Conservation (phyloP, 2,329 filamentous ascomycete genomes). For the Cercospora beticola region DNA sequence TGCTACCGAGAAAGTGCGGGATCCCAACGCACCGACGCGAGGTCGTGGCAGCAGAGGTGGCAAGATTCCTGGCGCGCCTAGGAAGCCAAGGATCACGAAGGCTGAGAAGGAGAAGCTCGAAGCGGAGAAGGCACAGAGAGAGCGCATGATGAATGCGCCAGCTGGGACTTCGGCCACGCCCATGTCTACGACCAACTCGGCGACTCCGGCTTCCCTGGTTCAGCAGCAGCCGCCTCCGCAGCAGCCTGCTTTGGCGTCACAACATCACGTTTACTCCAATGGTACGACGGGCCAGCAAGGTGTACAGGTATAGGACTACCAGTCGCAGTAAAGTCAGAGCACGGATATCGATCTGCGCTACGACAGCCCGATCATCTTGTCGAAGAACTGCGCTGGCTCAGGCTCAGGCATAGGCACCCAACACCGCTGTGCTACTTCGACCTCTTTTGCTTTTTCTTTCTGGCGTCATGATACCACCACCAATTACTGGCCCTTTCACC, state of each 20-base stretch:
- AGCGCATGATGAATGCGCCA: slow-evolving; percentile 45
- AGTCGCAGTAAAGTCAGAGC: neutral
- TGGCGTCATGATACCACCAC: neutral
- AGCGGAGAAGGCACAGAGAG: slow-evolving; percentile 74
- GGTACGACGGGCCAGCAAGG: slow-evolving; percentile 5
- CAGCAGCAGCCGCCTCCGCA: neutral
- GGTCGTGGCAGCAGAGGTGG: slow-evolving; percentile 60
- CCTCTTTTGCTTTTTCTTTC: neutral
- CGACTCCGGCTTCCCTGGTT: slow-evolving; percentile 2
- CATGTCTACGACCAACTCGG: neutral
- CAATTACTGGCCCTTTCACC: neutral
- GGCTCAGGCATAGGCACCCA: neutral
- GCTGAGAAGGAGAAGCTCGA: slow-evolving; percentile 79
- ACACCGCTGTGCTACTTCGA: neutral
- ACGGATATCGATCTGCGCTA: neutral
- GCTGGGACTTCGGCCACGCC: slow-evolving; percentile 26
- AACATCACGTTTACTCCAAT: slow-evolving; percentile 2
- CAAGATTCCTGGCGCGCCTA: slow-evolving; percentile 68
- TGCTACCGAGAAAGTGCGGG: slow-evolving; percentile 33
- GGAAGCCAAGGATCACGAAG: slow-evolving; percentile 85
- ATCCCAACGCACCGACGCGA: slow-evolving; percentile 28
- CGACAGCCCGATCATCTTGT: neutral
- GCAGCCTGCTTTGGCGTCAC: neutral
- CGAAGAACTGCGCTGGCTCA: neutral
- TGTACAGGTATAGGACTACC: neutral